A percentile compares a stretch with the other conserved stretches of the same genome.
Conservation (phyloP, 768 basidiomycete species). For the Boletus sp. region DNA sequence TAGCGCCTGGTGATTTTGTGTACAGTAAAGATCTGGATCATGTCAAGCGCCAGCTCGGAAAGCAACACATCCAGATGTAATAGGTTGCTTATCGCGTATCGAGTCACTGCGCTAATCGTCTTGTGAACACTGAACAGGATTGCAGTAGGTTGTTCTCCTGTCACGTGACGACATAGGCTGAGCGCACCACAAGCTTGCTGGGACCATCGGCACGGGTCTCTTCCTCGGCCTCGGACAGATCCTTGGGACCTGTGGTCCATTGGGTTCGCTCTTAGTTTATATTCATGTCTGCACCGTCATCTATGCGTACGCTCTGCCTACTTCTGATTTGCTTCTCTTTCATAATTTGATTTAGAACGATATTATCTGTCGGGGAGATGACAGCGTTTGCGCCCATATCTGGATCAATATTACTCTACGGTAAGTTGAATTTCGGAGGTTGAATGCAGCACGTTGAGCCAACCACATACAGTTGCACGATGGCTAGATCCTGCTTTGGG, state of each 20-base stretch:
- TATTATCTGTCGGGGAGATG: slow-evolving; percentile 32
- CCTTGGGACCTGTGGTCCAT: slow-evolving; percentile 26
- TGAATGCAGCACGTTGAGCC: neutral
- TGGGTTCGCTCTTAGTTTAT: slow-evolving; percentile 31
- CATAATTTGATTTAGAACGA: slow-evolving; percentile 21
- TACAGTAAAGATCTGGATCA: slow-evolving; percentile 14
- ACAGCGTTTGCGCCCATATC: slow-evolving; percentile 28
- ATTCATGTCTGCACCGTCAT: slow-evolving; percentile 27
- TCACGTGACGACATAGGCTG: neutral
- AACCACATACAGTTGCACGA: slow-evolving; percentile 24
- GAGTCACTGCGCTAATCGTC: neutral
- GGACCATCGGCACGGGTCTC: slow-evolving; percentile 31
- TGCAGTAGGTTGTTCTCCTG: slow-evolving; percentile 12
- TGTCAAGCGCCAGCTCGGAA: slow-evolving; percentile 21
- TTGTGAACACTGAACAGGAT: slow-evolving; percentile 16
- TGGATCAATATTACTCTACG: slow-evolving; percentile 29
- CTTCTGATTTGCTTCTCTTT: neutral
- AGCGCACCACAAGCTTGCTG: slow-evolving; percentile 22
- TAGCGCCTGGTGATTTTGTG: slow-evolving; percentile 7
- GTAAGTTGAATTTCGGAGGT: slow-evolving; percentile 8
- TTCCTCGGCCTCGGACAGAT: slow-evolving; percentile 32
- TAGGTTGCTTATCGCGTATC: neutral
- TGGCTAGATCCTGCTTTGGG: slow-evolving; percentile 34
- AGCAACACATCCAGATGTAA: slow-evolving; percentile 23
- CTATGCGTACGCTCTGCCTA: slow-evolving; percentile 23